These are phyloP conservation scores for Balamuthia mandrillaris DNA, from an alignment of 208 protist genomes.

Conservation along the genomic window DNA sequence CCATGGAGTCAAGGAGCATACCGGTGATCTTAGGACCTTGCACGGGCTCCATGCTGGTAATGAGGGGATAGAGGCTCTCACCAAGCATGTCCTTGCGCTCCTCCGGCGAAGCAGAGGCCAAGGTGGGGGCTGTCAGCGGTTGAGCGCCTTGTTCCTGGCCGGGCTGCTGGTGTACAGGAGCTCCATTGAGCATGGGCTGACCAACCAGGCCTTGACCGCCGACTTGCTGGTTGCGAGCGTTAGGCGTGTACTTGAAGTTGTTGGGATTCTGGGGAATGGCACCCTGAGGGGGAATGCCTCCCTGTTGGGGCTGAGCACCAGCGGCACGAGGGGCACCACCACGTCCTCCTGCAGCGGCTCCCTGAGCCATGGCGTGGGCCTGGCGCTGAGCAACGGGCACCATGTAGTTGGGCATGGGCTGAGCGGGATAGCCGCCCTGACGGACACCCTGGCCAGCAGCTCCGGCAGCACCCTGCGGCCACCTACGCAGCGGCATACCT, in stretches of 20 bases:
- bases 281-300: neutral
- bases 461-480: neutral
- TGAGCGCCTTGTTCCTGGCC: neutral
- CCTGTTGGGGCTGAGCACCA: neutral
- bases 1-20: slow-evolving; percentile 96
- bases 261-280: no score
- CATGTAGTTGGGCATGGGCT: slow-evolving; percentile 15
- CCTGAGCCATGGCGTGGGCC: neutral
- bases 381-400: neutral
- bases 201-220: neutral
- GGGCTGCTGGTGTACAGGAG: neutral
- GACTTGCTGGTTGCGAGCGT: slow-evolving; percentile 20
- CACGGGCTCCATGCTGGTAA: slow-evolving; percentile 67
- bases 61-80: slow-evolving; percentile 52
- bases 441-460: slow-evolving; percentile 7
- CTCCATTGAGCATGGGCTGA: neutral
- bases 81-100: slow-evolving; percentile 55
- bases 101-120: slow-evolving; percentile 6
- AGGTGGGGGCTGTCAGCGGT: neutral
- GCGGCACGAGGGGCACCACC: neutral
- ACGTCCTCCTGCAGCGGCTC: neutral
- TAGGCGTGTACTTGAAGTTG: slow-evolving; percentile 31
- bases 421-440: neutral
- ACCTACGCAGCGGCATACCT: neutral
- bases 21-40: slow-evolving; percentile 96